Evolutionary conservation across 2,329 filamentous ascomycete genomes (phyloP).

Genomic region (Fusarium tricinctum): DNA sequence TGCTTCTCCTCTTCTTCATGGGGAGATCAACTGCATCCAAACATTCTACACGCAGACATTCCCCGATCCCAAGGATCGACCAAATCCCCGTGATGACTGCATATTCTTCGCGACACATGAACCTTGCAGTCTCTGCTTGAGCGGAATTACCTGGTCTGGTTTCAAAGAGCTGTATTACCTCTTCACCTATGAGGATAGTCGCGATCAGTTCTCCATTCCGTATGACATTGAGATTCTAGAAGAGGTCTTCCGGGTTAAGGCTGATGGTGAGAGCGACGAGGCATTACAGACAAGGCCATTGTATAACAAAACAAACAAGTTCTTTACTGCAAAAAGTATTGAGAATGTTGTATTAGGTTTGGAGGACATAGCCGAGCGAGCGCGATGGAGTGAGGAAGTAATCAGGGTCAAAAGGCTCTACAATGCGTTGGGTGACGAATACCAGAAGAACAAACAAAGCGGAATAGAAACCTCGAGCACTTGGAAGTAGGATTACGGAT

Average conservation of each 20-base stretch:
- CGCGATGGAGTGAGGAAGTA: slow-evolving; percentile 58
- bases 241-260: slow-evolving; percentile 66
- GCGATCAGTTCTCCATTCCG: slow-evolving; percentile 68
- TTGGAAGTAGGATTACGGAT: slow-evolving; percentile 56
- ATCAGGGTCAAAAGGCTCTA: slow-evolving; percentile 65
- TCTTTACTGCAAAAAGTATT: slow-evolving; percentile 63
- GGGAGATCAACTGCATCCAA: slow-evolving; percentile 73
- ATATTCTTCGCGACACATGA: slow-evolving; percentile 72
- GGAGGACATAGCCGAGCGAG: slow-evolving; percentile 52
- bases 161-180: slow-evolving; percentile 70
- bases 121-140: slow-evolving; percentile 70
- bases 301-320: slow-evolving; percentile 70
- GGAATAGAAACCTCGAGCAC: slow-evolving; percentile 62
- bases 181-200: slow-evolving; percentile 71
- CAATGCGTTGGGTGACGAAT: slow-evolving; percentile 61
- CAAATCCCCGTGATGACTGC: slow-evolving; percentile 61
- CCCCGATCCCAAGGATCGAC: slow-evolving; percentile 55
- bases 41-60: slow-evolving; percentile 63
- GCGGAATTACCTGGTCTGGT: slow-evolving; percentile 70
- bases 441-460: slow-evolving; percentile 62
- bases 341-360: slow-evolving; percentile 58
- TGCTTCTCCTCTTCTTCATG: slow-evolving; percentile 68
- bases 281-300: slow-evolving; percentile 58
- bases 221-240: slow-evolving; percentile 71
- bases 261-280: slow-evolving; percentile 55